Percentiles rank a stretch among this genome's conserved stretches.
Conservation (phyloP, 129 eudicot species). For the Ambrosia trifida region DNA sequence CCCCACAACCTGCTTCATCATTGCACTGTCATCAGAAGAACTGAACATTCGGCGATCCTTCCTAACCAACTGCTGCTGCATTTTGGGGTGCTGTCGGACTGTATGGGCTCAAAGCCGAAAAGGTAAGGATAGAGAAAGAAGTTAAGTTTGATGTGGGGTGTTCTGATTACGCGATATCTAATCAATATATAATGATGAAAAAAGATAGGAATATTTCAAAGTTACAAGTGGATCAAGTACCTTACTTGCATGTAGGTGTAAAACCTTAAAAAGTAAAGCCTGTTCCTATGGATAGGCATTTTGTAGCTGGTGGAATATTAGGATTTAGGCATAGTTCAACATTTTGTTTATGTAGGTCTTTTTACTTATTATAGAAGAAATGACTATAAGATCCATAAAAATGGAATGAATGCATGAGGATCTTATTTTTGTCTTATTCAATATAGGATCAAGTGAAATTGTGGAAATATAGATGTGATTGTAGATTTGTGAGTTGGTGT, state of each 20-base stretch:
- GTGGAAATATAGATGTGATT: no score
- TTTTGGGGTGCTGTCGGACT: constrained; percentile 34
- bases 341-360: background rate
- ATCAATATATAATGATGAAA: constrained; percentile 51
- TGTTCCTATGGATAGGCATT: constrained; percentile 46
- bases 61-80: constrained; percentile 45
- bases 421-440: no score
- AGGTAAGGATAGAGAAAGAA: constrained; percentile 21
- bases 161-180: constrained; percentile 29
- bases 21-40: constrained; percentile 72
- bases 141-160: constrained; percentile 32
- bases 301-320: constrained; percentile 32
- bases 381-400: background rate
- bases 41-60: constrained; percentile 57
- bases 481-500: no score
- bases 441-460: no score
- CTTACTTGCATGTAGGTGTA: constrained; percentile 71
- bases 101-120: constrained; percentile 34
- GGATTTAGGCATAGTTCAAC: constrained; percentile 3
- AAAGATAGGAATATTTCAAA: constrained; percentile 43
- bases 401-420: background rate
- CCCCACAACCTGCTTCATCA: constrained; percentile 68
- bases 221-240: constrained; percentile 63
- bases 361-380: background rate
- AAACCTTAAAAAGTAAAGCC: constrained; percentile 46